These are phyloP conservation scores for Lyophyllum decastes DNA, from an alignment of 768 basidiomycete species.

Conservation along the genomic window DNA sequence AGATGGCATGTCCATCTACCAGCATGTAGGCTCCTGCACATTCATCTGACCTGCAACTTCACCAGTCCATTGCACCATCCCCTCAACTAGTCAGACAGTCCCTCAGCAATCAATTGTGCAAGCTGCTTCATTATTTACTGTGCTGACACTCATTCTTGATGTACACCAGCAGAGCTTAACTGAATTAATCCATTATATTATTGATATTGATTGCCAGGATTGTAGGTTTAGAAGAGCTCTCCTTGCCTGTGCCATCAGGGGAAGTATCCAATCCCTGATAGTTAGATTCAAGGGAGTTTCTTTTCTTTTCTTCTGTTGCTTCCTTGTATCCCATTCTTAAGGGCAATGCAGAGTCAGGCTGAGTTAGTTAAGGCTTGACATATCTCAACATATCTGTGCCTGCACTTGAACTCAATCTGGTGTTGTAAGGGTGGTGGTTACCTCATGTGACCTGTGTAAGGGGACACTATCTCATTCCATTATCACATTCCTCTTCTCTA, in stretches of 20 bases:
- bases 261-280: constrained; percentile 37
- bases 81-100: not conserved
- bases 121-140: not conserved
- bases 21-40: not conserved
- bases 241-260: constrained; percentile 39
- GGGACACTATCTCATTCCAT: too few relatives aligned
- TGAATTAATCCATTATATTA: constrained; percentile 23
- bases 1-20: not conserved
- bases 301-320: not conserved
- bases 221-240: constrained; percentile 40
- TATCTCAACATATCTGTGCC: constrained; percentile 49
- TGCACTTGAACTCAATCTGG: constrained; percentile 53
- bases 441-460: too few relatives aligned
- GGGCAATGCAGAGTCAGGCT: constrained; percentile 26
- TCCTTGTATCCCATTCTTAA: constrained; percentile 10
- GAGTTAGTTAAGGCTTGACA: constrained; percentile 31
- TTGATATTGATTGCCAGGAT: constrained; percentile 20
- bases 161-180: constrained; percentile 23
- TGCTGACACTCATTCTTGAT: constrained; percentile 13
- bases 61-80: not conserved
- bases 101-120: not conserved
- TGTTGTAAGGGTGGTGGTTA: too few relatives aligned
- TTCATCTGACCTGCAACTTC: not conserved
- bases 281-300: constrained; percentile 27
- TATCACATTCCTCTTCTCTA: too few relatives aligned